These are phyloP conservation scores for Nicotiana paniculata DNA, from an alignment of 257 asterid genomes.

Conservation along the genomic window DNA sequence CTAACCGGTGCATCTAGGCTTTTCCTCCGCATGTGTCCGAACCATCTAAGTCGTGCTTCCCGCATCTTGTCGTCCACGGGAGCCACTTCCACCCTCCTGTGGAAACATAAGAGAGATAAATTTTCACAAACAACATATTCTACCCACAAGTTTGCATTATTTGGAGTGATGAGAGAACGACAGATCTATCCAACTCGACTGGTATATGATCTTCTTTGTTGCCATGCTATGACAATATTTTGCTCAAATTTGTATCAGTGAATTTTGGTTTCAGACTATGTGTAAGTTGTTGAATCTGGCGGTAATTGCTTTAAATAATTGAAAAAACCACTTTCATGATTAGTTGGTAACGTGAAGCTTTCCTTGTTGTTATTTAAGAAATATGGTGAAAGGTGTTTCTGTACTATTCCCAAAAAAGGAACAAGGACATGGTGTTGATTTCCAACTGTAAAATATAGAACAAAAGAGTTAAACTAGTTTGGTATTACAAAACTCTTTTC, in stretches of 20 bases:
- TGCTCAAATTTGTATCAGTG: neutral
- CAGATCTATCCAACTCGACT: neutral
- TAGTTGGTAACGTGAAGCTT: neutral
- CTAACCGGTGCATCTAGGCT: no score
- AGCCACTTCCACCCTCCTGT: no score
- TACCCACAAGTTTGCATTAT: neutral
- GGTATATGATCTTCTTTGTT: neutral
- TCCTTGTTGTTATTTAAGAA: neutral
- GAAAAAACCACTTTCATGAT: neutral
- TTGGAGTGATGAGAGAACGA: neutral
- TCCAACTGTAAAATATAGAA: neutral
- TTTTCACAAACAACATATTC: neutral
- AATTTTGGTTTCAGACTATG: neutral
- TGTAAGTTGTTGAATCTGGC: neutral
- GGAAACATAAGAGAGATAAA: neutral
- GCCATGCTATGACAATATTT: neutral
- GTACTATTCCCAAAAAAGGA: neutral
- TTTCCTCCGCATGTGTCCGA: no score
- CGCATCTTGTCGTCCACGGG: no score
- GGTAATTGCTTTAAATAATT: neutral
- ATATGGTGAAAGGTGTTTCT: neutral
- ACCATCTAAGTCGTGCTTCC: no score
- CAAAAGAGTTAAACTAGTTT: neutral
- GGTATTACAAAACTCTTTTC: neutral
- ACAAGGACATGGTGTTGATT: neutral